Evolutionary conservation across 202 grass and related monocot genomes (phyloP), one percentile per base, ranked within the genome.

Genomic region (Thinopyrum obtusiflorum): DNA sequence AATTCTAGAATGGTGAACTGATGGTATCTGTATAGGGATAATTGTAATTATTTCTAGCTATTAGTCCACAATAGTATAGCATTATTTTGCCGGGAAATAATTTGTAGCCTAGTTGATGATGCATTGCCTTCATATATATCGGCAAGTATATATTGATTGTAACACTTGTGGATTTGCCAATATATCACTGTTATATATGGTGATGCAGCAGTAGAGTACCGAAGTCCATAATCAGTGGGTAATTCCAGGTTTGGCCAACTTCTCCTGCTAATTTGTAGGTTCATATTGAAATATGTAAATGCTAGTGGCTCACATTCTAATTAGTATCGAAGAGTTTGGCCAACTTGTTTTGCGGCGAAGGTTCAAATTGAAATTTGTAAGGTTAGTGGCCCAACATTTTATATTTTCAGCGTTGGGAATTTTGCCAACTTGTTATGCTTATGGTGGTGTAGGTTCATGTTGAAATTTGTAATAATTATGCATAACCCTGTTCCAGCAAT

Each of bases 11-110:
- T 57, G 73, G 47, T 55, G 73, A 53, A 33, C 1, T 23, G 18
- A 51, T 49, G 23, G 17, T 76, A 55, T 55, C 66, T 69, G 26
- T 57, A 76, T 76, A 76, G 46, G 17, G 73, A 76, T 57, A 32
- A 33, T 18, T 76, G 73, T 76, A 76, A 76, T 76, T 76, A 76
- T 55, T 76, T 76, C 27, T 76, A 76, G 73, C 73, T 76, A 76
- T 28, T 76, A 76, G 73, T 76, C 73, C 73, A 76, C 47, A 57
- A n/a, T 76, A 76, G 73, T 76, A 76, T 76, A 76, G 27, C 73
- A 55, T 53, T 76, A 76, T 76, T 76, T 76, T 76, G 73, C 25
- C 26, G 5, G 27, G 17, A 57, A 76, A 76, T 76, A 76, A 76
- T 55, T n/a, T 76, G 15, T 76, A 57, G 73, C 26, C 46, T 55